These are phyloP conservation scores for Penicillium griseofulvum DNA, from an alignment of 2,329 filamentous ascomycete genomes.

Conservation along the genomic window DNA sequence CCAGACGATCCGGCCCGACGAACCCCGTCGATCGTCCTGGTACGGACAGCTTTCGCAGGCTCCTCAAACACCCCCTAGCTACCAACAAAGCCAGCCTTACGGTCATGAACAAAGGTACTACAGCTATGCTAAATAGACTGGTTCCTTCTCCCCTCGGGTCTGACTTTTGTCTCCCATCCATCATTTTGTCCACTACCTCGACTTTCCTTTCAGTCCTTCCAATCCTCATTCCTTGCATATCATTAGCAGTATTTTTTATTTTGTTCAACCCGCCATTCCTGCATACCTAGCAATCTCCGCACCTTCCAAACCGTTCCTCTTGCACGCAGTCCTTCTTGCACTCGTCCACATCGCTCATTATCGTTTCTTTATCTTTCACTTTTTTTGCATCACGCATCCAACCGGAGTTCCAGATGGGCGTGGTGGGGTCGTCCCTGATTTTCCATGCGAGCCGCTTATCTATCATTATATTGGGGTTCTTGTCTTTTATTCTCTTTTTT, in stretches of 20 bases:
- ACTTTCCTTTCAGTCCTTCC: not conserved
- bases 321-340: constrained; percentile 2
- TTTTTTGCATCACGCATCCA: constrained; percentile 26
- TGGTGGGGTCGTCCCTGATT: constrained; percentile 15
- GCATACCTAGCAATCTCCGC: not conserved
- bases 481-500: not conserved
- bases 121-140: constrained; percentile 16
- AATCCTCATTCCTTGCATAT: constrained; percentile 2
- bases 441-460: constrained; percentile 2
- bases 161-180: not conserved
- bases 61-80: constrained; percentile 21
- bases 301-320: not conserved
- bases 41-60: constrained; percentile 30
- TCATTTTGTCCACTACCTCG: not conserved
- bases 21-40: constrained; percentile 36
- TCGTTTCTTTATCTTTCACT: not conserved
- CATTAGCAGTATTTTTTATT: constrained; percentile 2
- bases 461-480: constrained; percentile 9
- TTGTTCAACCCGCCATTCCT: constrained; percentile 4
- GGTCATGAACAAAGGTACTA: constrained; percentile 28
- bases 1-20: constrained; percentile 30
- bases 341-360: constrained; percentile 1
- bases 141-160: not conserved
- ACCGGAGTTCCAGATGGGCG: constrained; percentile 29
- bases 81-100: constrained; percentile 30